Evolutionary conservation across 192 early-diverging fungal genomes (phyloP), one percentile per base, ranked within the genome.

Genomic region (Allomyces javanicus): DNA sequence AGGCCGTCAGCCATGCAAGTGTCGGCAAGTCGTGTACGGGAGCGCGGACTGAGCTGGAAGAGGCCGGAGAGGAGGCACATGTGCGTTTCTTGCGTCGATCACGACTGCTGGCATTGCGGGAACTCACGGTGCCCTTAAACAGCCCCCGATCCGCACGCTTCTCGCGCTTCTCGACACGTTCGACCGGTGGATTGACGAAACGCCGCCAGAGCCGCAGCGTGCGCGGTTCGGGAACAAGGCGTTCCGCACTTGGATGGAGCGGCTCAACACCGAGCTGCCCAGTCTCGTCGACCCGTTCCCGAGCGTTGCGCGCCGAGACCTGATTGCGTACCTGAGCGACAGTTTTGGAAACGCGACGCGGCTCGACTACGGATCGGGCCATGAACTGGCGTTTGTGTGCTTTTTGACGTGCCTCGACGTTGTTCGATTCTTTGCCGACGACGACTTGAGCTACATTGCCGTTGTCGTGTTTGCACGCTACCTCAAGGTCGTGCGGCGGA

Each of bases 291-390:
- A 58, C 21, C 3, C 21, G 50, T 14, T 58, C 50, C 50, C 21
- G 50, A n/a, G 17, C 2, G 17, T 61, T 63, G 64, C 24, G 11
- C 22, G 50, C 33, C 25, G 66, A 3, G 65, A 61, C 33, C 72
- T 96, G 7, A 69, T 66, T 0, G 71, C 84, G 24, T 97, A 96
- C 68, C 77, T 95, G 40, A 75, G 68, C 0, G 78, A 77, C 24
- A 70, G 76, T 12, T 95, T 97, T 81, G 96, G 96, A 1, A 86
- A 99, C 71, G 79, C 77, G 10, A 90, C 83, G 3, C 81, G 96
- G 19, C 89, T 99, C 22, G 96, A 99, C 74, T 99, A 99, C 72
- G 96, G 96, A 21, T 89, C 85, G 27, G 96, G 96, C 17, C 96
- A 99, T 71, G 96, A 99, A 73, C 76, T 95, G 25, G 83, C 82